Base-by-base conservation (phyloP, 257 asterid species). In the Solanum infundibuliforme region DNA sequence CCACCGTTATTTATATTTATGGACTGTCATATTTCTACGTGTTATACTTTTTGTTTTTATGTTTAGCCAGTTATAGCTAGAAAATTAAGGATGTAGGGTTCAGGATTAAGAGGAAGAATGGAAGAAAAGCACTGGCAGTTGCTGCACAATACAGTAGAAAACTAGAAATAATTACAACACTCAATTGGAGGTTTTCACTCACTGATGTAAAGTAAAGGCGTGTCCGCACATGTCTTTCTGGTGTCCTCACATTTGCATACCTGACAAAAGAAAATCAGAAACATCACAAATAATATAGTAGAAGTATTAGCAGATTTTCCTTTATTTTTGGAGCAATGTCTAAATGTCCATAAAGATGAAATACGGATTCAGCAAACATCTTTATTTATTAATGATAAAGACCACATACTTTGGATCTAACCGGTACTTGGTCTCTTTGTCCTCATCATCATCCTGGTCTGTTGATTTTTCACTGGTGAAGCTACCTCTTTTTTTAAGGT, bases 131-230 rank as follows among this genome's bases (percentile, higher is more conserved):
- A 27, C 85, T 55, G 14, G 41, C 38, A 79, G 66, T 34, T 43
- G 66, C 18, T 43, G 39, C 58, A 46, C n/a, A 46, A 29, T 27
- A 27, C 68, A 81, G 41, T 46, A 46, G 85, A 81, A 48, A 81
- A 81, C 6, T 81, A 46, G 85, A 81, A 48, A 81, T 46, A 81
- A 31, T 46, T 9, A 48, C 39, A 81, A 46, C 32, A 27, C 85
- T 81, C 85, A 9, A 31, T 8, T 6, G 85, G 41, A 46, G 68
- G 68, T 46, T 81, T 79, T 29, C 39, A 90, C 98, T 94, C 91
- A 96, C 99, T 48, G 99, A 96, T 82, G 99, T 96, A 90, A 96
- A 96, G 92, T 96, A 96, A 68, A 96, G 95, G 68, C 99, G 97
- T 16, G 98, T 96, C 86, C 99, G 92, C 88, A 96, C 99, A 84